A percentile compares a stretch with the other conserved stretches of the same genome.
phyloP scores from a whole-genome alignment of 495 filamentous ascomycete genomes.

The Collariella sp. region DNA sequence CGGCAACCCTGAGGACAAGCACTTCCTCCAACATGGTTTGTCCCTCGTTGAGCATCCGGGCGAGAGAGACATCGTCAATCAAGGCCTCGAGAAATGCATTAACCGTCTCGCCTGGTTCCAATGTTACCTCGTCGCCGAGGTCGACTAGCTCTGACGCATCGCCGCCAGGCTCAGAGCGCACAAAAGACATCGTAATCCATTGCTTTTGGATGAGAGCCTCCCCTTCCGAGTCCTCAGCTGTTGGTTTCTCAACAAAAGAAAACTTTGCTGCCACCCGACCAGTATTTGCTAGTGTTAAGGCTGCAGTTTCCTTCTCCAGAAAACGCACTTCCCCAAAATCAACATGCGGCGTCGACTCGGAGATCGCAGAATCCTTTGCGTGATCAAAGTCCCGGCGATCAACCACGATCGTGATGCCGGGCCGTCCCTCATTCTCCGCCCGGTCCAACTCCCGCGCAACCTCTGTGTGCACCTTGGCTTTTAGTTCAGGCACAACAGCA shows the following conservation, averaged over 20 bases:
- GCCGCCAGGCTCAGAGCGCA: conserved; percentile 31
- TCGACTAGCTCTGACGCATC: conserved; percentile 34
- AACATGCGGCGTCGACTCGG: conserved; percentile 43
- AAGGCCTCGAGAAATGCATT: conserved; percentile 56
- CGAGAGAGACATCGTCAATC: conserved; percentile 53
- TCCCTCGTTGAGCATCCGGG: conserved; percentile 63
- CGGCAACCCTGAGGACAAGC: conserved; percentile 74
- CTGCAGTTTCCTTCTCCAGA: conserved; percentile 52
- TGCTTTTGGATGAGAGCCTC: conserved; percentile 32
- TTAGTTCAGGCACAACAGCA: conserved; percentile 72
- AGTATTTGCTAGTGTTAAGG: conserved; percentile 84
- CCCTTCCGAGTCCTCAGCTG: conserved; percentile 35
- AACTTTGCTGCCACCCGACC: conserved; percentile 68
- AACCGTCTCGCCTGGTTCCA: conserved; percentile 76
- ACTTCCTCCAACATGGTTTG: conserved; percentile 67
- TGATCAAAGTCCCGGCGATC: conserved; percentile 41
- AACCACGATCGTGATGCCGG: conserved; percentile 73
- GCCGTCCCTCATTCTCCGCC: conserved; percentile 85
- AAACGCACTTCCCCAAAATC: conserved; percentile 69
- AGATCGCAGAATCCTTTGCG: conserved; percentile 13
- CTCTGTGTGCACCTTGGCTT: conserved; percentile 73
- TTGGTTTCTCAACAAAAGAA: conserved; percentile 61
- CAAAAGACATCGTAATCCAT: conserved; percentile 64
- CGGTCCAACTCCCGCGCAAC: conserved; percentile 83
- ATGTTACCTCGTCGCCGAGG: conserved; percentile 43